Evolutionary conservation across 768 basidiomycete species (phyloP).

Genomic region (Agrocybe pediades): DNA sequence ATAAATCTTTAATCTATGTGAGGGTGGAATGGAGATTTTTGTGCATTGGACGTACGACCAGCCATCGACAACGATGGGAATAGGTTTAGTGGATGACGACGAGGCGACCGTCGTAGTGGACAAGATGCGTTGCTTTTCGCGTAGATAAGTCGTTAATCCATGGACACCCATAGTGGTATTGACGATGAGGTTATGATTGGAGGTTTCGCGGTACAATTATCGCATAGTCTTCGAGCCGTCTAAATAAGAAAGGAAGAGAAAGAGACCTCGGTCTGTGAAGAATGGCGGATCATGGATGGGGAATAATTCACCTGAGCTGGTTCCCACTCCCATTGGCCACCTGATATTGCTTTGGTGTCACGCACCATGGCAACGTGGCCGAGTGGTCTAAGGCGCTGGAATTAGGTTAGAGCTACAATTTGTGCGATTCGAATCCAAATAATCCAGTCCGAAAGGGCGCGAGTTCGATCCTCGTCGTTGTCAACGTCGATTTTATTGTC

Average conservation of each 20-base stretch:
- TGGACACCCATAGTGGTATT: constrained; percentile 47
- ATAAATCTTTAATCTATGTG: constrained; percentile 59
- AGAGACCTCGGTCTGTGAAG: too few species aligned
- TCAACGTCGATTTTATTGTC: constrained; percentile 19
- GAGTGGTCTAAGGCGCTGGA: constrained; percentile 66
- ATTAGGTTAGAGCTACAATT: constrained; percentile 41
- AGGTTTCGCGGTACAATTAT: neutral
- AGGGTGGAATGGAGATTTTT: constrained; percentile 9
- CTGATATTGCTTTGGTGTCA: neutral
- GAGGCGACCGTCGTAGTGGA: constrained; percentile 32
- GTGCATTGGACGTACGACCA: constrained; percentile 72
- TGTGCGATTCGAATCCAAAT: constrained; percentile 5
- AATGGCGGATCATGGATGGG: too few species aligned
- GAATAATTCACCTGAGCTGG: too few species aligned
- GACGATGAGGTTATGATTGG: neutral
- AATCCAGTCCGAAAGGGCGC: constrained; percentile 44
- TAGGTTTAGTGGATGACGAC: constrained; percentile 22
- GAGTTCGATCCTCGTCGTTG: constrained; percentile 50
- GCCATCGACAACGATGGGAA: constrained; percentile 74
- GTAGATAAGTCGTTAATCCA: constrained; percentile 54
- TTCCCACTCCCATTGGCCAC: neutral
- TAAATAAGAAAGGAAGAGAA: neutral
- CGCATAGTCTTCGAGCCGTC: too few species aligned
- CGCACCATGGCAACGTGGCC: constrained; percentile 49
- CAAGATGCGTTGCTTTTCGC: constrained; percentile 46